phyloP scores from a whole-genome alignment of 805 yeast genomes.

The Saccharomyces jurei region DNA sequence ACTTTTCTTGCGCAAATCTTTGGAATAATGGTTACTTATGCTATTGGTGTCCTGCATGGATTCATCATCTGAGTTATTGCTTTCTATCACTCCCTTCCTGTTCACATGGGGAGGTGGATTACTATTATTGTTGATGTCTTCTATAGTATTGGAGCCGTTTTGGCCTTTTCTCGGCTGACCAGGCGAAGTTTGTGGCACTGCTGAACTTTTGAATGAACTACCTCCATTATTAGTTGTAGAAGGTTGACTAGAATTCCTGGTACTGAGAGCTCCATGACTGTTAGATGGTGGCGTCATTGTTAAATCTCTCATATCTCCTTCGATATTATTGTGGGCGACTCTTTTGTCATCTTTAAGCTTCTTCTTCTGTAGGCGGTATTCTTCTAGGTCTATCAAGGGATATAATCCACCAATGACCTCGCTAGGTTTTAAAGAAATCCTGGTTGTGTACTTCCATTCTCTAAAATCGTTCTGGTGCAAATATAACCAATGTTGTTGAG shows the following conservation, averaged over 20 bases:
- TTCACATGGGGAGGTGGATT: conserved; percentile 6
- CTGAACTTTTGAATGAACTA: conserved; percentile 11
- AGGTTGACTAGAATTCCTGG: conserved; percentile 25
- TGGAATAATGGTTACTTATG: conserved; percentile 17
- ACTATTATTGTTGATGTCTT: conserved; percentile 23
- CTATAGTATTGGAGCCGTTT: conserved; percentile 29
- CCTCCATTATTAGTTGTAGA: conserved; percentile 1
- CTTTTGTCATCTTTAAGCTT: conserved; percentile 27
- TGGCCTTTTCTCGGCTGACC: conserved; percentile 85
- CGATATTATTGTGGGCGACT: conserved; percentile 21
- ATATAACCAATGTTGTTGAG: conserved; percentile 98
- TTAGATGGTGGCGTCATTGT: conserved; percentile 26
- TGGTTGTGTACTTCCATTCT: conserved; percentile 93
- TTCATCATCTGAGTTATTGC: conserved; percentile 22
- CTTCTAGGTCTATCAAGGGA: conserved; percentile 55
- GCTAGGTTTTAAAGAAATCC: conserved; percentile 59
- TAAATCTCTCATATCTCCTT: conserved; percentile 14
- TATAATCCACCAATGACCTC: conserved; percentile 59
- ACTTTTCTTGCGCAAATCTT: conserved; percentile 4
- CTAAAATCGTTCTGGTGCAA: conserved; percentile 92
- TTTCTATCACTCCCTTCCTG: conserved; percentile 13
- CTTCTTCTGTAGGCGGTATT: conserved; percentile 46
- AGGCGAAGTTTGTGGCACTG: conserved; percentile 84
- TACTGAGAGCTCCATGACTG: conserved; percentile 22
- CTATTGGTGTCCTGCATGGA: conserved; percentile 22